Conservation (phyloP, 345 rosid species). For the Jatropha curcas region DNA sequence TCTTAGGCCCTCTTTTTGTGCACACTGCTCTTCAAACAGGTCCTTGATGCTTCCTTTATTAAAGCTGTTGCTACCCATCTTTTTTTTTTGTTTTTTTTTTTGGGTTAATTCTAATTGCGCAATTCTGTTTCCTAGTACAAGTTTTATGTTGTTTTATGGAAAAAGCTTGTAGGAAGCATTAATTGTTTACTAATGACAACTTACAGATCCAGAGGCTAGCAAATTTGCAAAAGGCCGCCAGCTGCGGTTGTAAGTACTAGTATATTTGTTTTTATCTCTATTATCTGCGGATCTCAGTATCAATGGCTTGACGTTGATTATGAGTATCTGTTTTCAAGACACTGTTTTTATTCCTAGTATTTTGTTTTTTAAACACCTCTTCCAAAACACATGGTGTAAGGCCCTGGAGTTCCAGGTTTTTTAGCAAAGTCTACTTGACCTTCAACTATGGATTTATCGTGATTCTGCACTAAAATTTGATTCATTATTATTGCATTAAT, state of each 20-base stretch:
- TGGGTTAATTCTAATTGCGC: neutral
- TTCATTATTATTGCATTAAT: neutral
- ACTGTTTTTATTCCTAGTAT: neutral
- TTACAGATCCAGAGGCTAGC: slow-evolving; percentile 77
- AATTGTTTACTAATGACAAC: slow-evolving; percentile 25
- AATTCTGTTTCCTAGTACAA: slow-evolving; percentile 12
- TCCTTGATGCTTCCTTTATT: slow-evolving; percentile 20
- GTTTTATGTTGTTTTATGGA: slow-evolving; percentile 18
- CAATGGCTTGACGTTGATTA: neutral
- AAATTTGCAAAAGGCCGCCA: slow-evolving; percentile 77
- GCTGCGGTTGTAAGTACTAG: slow-evolving; percentile 73
- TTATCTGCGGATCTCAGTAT: neutral
- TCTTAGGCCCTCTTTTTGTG: slow-evolving; percentile 92
- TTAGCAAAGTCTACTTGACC: neutral
- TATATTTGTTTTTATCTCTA: neutral
- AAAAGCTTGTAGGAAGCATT: slow-evolving; percentile 1
- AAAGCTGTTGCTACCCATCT: slow-evolving; percentile 2
- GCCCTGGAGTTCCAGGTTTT: neutral
- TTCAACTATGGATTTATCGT: neutral
- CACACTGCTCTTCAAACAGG: slow-evolving; percentile 97
- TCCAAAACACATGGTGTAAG: neutral
- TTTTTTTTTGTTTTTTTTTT: neutral
- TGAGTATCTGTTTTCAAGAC: neutral
- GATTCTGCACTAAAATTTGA: neutral
- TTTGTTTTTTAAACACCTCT: neutral